Conservation (phyloP, 768 basidiomycete genomes). For the Pleurotus pulmonarius region DNA sequence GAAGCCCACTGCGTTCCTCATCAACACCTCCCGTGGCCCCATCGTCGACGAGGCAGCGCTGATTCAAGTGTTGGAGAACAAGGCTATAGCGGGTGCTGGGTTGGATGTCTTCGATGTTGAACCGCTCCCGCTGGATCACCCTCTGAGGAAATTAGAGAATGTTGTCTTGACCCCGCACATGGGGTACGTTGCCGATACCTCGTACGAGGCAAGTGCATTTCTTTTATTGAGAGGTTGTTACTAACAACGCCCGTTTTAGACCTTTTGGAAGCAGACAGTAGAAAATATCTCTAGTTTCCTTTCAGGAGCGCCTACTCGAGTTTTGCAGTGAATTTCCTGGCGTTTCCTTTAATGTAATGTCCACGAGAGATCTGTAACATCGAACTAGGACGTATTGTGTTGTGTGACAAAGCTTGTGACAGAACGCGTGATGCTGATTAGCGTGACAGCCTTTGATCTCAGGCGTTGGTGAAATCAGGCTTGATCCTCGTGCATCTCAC, state of each 20-base stretch:
- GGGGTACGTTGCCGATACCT: conserved; percentile 50
- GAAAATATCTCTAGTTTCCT: conserved; percentile 57
- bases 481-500: conserved; percentile 10
- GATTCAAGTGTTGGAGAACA: conserved; percentile 40
- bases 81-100: conserved; percentile 53
- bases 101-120: conserved; percentile 67
- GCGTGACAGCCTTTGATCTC: neutral
- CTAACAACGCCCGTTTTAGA: conserved; percentile 23
- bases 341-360: neutral
- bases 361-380: neutral
- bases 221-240: neutral
- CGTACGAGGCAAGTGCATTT: conserved; percentile 38
- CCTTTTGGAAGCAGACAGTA: conserved; percentile 50
- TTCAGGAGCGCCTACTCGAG: conserved; percentile 31
- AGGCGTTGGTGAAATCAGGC: neutral
- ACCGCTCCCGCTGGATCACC: conserved; percentile 57
- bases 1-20: conserved; percentile 54
- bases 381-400: neutral
- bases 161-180: conserved; percentile 61
- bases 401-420: neutral
- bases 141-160: conserved; percentile 45
- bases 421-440: conserved; percentile 1
- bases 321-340: neutral
- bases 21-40: conserved; percentile 68
- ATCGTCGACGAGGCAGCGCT: conserved; percentile 59